Percentiles rank a stretch among this genome's conserved stretches.
These are phyloP conservation scores for Eucalyptus shirleyi DNA, from an alignment of 345 rosid genomes.

Conservation along the genomic window DNA sequence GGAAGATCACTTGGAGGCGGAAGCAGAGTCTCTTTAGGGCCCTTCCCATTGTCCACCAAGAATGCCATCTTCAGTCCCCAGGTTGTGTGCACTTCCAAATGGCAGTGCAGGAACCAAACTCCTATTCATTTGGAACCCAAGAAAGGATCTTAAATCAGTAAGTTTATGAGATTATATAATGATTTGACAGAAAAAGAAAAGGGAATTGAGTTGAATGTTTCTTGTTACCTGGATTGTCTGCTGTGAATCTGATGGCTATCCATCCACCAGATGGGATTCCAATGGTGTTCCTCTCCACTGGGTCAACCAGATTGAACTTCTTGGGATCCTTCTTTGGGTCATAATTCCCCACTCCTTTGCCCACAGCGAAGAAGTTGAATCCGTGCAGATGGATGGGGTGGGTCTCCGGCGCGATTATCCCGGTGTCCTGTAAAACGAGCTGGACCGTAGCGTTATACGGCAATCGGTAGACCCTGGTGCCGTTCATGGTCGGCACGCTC, in stretches of 20 bases:
- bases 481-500: conserved; percentile 5
- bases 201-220: neutral
- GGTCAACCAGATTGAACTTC: conserved; percentile 50
- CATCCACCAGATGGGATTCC: conserved; percentile 80
- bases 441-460: conserved; percentile 18
- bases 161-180: neutral
- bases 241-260: conserved; percentile 59
- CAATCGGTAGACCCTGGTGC: conserved; percentile 15
- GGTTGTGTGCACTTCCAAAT: conserved; percentile 26
- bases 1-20: conserved; percentile 31
- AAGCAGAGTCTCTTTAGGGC: conserved; percentile 11
- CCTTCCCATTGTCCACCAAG: conserved; percentile 23
- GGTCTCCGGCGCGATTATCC: conserved; percentile 18
- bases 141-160: neutral
- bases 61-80: conserved; percentile 38
- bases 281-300: conserved; percentile 65
- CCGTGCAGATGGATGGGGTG: conserved; percentile 31
- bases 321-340: conserved; percentile 13
- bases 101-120: conserved; percentile 31
- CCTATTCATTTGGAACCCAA: neutral
- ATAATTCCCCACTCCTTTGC: conserved; percentile 18
- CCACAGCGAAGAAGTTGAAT: conserved; percentile 21
- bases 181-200: neutral
- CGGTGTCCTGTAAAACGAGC: conserved; percentile 29
- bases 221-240: conserved; percentile 63